Conservation (phyloP, 2,329 filamentous ascomycete species). For the Xylaria sp. region DNA sequence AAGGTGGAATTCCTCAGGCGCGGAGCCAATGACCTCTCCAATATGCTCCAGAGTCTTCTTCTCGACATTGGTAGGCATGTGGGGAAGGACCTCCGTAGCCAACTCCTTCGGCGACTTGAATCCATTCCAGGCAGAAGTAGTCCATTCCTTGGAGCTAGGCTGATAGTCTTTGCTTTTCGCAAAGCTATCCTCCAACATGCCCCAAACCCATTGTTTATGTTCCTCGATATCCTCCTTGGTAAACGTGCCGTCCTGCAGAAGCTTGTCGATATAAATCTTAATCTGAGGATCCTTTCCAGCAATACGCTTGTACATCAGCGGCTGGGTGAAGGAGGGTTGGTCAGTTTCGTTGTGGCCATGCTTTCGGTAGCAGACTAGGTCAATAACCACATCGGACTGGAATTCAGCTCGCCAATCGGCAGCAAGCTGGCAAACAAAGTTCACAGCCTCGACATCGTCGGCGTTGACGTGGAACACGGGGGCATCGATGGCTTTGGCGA, state of each 20-base stretch:
- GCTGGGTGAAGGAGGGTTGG: conserved; percentile 99
- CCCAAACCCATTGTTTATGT: conserved; percentile 99
- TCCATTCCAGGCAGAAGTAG: conserved; percentile 98
- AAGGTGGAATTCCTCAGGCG: conserved; percentile 83
- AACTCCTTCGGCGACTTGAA: conserved; percentile 99
- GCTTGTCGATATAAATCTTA: conserved; percentile 89
- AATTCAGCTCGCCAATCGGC: conserved; percentile 98
- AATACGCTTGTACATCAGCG: conserved; percentile 99
- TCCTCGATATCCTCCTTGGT: conserved; percentile 97
- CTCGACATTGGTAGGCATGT: conserved; percentile 84
- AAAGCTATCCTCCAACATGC: conserved; percentile 98
- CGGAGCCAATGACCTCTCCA: conserved; percentile 76
- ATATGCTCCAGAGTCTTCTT: conserved; percentile 77
- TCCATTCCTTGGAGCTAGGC: conserved; percentile 95
- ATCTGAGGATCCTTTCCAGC: conserved; percentile 82
- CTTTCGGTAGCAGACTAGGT: conserved; percentile 98
- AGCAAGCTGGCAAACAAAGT: conserved; percentile 96
- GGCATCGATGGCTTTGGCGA: conserved; percentile 97
- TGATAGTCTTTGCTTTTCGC: conserved; percentile 97
- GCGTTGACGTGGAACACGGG: conserved; percentile 99
- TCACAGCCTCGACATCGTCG: conserved; percentile 97
- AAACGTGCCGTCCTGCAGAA: conserved; percentile 90
- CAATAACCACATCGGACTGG: conserved; percentile 97
- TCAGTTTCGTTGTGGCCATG: conserved; percentile 99
- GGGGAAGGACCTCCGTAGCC: conserved; percentile 89